A percentile compares a stretch with the other conserved stretches of the same genome.
phyloP scores from a whole-genome alignment of 2,329 filamentous ascomycete genomes.

The Xylariaceae sp. region DNA sequence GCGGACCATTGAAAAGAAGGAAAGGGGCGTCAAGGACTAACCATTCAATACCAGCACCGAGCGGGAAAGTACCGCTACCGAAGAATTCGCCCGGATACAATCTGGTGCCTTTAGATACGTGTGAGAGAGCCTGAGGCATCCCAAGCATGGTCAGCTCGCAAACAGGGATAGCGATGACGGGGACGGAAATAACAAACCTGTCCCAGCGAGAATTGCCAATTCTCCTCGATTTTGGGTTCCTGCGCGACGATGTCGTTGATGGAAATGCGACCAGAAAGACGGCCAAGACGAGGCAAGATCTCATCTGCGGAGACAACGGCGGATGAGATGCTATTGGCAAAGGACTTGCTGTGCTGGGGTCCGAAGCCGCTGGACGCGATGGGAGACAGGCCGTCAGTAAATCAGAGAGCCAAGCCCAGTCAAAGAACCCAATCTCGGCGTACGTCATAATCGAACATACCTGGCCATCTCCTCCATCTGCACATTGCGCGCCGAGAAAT shows the following conservation, averaged over 20 bases:
- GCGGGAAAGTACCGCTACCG: conserved; percentile 27
- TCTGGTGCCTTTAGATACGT: conserved; percentile 24
- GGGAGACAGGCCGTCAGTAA: neutral
- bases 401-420: neutral
- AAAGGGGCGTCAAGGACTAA: neutral
- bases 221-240: conserved; percentile 18
- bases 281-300: conserved; percentile 18
- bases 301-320: conserved; percentile 26
- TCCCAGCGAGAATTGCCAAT: conserved; percentile 26
- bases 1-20: neutral
- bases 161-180: neutral
- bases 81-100: conserved; percentile 30
- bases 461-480: conserved; percentile 29
- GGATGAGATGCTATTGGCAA: conserved; percentile 29
- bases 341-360: conserved; percentile 29
- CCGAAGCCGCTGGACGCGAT: conserved; percentile 23
- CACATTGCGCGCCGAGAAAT: conserved; percentile 27
- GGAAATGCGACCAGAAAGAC: conserved; percentile 23
- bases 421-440: neutral
- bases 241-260: conserved; percentile 23
- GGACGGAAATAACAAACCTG: conserved; percentile 15
- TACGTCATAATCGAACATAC: conserved; percentile 4
- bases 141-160: neutral
- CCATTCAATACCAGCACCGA: conserved; percentile 28
- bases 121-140: conserved; percentile 20